Evolutionary conservation across 768 basidiomycete species (phyloP).

Genomic region (Termitomyces sp.): DNA sequence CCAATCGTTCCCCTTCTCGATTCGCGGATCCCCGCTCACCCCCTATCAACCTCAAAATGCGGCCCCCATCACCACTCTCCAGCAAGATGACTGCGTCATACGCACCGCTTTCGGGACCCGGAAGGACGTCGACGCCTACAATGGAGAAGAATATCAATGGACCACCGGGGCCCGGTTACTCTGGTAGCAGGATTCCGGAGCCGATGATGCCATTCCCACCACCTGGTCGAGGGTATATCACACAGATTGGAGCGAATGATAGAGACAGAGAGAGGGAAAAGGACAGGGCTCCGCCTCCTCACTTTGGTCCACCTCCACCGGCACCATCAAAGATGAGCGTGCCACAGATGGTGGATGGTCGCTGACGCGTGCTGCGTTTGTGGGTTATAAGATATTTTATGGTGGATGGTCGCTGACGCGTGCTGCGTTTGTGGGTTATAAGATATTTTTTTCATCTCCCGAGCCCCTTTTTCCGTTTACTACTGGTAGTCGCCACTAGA

Average conservation of each 20-base stretch:
- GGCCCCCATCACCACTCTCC: slow-evolving; percentile 24
- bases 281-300: slow-evolving; percentile 20
- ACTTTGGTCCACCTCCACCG: slow-evolving; percentile 17
- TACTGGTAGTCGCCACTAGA: background rate
- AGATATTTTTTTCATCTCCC: background rate
- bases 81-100: slow-evolving; percentile 14
- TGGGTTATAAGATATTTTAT: slow-evolving; percentile 14
- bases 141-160: slow-evolving; percentile 13
- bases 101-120: slow-evolving; percentile 17
- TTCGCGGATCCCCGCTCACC: slow-evolving; percentile 21
- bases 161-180: slow-evolving; percentile 11
- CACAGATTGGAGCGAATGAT: slow-evolving; percentile 10
- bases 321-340: slow-evolving; percentile 37
- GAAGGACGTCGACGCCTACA: slow-evolving; percentile 19
- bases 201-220: slow-evolving; percentile 22
- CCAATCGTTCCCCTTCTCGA: slow-evolving; percentile 21
- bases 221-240: slow-evolving; percentile 13
- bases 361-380: slow-evolving; percentile 11
- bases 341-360: slow-evolving; percentile 36
- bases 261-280: slow-evolving; percentile 15
- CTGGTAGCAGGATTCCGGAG: slow-evolving; percentile 23
- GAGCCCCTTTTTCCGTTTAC: background rate
- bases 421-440: background rate
- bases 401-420: slow-evolving; percentile 29
- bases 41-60: slow-evolving; percentile 26